Base-by-base conservation (phyloP, 1,284 basidiomycete species). In the Rhodotorula sp. region DNA sequence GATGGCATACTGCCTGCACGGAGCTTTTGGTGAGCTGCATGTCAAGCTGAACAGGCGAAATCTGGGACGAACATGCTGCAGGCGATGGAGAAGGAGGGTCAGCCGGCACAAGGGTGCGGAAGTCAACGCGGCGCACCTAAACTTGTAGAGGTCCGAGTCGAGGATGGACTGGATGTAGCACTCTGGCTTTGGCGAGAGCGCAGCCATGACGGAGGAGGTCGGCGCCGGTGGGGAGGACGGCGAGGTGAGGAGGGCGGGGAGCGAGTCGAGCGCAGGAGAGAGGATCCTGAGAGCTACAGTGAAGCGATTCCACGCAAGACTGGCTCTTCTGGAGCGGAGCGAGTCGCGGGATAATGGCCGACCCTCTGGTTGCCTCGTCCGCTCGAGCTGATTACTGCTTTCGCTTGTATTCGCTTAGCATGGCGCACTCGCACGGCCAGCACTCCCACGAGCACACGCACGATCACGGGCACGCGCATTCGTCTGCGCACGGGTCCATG, bases 101-200 rank as follows among this genome's bases (percentile, higher is more conserved):
- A 34, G 58, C 19, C 9, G 15, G 39, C 7, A 29, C 17, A 39
- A 41, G 46, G 34, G 41, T 27, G 34, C 25, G 10, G 19, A 10
- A 9, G 37, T 15, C 25, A 10, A 13, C 5, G 29, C 7, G 44
- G n/a, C 51, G 39, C 29, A 55, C 96, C 98, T 99, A 0, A 95
- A 94, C 64, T 97, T 99, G 88, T 99, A 98, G 54, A 97, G 84
- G 81, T 99, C 96, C 0, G 94, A 97, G 82, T 98, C 96, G 67
- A 99, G 86, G 66, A 98, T 51, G 39, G 61, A 66, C 39, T 57
- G 41, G 59, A 76, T 68, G 66, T 71, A 71, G 46, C 44, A 55
- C 50, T 65, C 39, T 39, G 68, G 59, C 50, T 36, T 25, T 25
- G 67, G 67, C 21, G 61, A 64, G 48, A 61, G 34, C 4, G 59